Conservation (phyloP, 306 rosid species). For the Boehmeria nivea region DNA sequence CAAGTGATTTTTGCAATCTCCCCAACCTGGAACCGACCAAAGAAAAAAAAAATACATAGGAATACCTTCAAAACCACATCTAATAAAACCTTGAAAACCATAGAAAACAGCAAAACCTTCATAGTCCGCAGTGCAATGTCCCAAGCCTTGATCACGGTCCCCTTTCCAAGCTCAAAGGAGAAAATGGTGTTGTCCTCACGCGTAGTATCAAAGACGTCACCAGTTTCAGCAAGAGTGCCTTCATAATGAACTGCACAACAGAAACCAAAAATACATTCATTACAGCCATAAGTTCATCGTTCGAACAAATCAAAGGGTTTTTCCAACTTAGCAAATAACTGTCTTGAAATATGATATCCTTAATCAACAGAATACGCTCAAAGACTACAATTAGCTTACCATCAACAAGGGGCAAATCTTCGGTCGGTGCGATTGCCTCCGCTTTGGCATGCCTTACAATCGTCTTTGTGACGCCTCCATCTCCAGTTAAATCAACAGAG, state of each 20-base stretch:
- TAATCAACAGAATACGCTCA: too few relatives aligned
- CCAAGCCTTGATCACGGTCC: slow-evolving; percentile 90
- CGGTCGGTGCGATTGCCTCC: slow-evolving; percentile 72
- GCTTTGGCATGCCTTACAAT: slow-evolving; percentile 63
- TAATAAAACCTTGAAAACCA: neutral
- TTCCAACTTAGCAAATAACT: neutral
- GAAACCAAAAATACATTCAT: slow-evolving; percentile 14
- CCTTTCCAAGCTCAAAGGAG: slow-evolving; percentile 94
- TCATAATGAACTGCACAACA: slow-evolving; percentile 75
- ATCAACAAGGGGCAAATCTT: slow-evolving; percentile 87
- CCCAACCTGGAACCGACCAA: slow-evolving; percentile 54
- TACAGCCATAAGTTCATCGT: neutral
- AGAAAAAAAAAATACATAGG: slow-evolving; percentile 14
- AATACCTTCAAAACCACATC: too few relatives aligned
- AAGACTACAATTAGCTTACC: slow-evolving; percentile 35
- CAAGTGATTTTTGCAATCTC: slow-evolving; percentile 87
- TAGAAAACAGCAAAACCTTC: slow-evolving; percentile 59
- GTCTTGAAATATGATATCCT: neutral
- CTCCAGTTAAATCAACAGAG: slow-evolving; percentile 73
- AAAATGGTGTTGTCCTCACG: slow-evolving; percentile 84
- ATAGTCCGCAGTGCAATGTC: slow-evolving; percentile 83
- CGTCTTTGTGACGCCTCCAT: slow-evolving; percentile 86
- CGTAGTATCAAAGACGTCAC: slow-evolving; percentile 87
- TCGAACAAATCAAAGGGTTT: neutral
- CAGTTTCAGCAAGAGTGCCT: slow-evolving; percentile 73